These are phyloP conservation scores for Vitellaria paradoxa DNA, from an alignment of 179 eudicot species.

Conservation along the genomic window DNA sequence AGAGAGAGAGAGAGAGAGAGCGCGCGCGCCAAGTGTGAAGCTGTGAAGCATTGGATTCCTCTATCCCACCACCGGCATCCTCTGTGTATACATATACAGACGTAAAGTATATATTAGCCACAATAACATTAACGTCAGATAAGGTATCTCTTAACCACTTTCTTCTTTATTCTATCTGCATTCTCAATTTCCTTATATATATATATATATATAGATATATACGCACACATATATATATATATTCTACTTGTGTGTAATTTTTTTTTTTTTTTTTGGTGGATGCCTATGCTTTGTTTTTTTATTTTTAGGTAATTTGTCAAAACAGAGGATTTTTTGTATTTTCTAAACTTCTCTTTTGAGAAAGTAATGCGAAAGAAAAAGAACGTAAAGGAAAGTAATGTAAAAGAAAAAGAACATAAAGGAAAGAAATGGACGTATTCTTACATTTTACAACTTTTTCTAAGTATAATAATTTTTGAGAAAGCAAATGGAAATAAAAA, in stretches of 20 bases:
- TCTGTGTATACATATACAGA: background rate
- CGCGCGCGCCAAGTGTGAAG: background rate
- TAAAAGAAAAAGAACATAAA: background rate
- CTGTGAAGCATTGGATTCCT: background rate
- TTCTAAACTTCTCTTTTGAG: background rate
- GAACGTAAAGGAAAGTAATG: background rate
- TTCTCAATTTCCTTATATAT: background rate
- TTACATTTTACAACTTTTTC: background rate
- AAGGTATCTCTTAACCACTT: background rate
- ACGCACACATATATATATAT: background rate
- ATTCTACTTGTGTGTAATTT: background rate
- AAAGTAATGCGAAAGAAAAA: background rate
- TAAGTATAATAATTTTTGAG: background rate
- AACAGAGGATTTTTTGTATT: background rate
- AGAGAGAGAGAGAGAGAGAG: background rate
- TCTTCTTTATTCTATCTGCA: background rate
- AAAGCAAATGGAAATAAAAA: no score
- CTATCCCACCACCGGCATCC: background rate
- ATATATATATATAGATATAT: background rate
- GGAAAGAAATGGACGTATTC: background rate
- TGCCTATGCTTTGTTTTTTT: background rate
- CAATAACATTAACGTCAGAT: slow-evolving; percentile 1
- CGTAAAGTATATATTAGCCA: background rate
- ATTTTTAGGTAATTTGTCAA: background rate
- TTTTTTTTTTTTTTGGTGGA: no score